Evolutionary conservation across 2,329 filamentous ascomycete genomes (phyloP), one percentile per base, ranked within the genome.

Genomic region (Aspergillus versicolor): DNA sequence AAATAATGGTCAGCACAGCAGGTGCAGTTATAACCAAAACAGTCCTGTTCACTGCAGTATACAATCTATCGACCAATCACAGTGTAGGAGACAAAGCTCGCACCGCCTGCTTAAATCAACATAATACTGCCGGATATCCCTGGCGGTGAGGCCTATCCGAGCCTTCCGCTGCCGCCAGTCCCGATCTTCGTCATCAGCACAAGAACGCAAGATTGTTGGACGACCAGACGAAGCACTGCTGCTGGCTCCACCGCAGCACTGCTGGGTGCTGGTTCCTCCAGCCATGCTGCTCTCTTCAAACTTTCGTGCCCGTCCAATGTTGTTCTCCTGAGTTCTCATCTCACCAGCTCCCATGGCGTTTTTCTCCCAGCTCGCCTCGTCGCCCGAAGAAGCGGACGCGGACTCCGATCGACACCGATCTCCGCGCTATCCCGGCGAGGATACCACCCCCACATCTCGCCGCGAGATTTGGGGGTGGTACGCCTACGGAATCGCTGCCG

Each of bases 381-480:
- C 61, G 38, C 37, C 65, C 30, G 55, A 57, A 40, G 55, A 57
- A 37, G 54, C 62, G 6, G 46, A 58, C 7, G 50, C 62, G 6
- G 47, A 58, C 6, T 64, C 63, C 46, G 65, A 59, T 51, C 65
- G 60, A 41, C 64, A 66, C 41, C 69, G 71, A 43, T 63, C 69
- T 21, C 78, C 84, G 56, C 81, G 84, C 54, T 96, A 95, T 73
- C 80, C 81, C 8, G 91, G 89, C 63, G 91, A 96, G 71, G 92
- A 97, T 73, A 90, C 86, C n/a, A 84, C 91, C 19, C 83, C 89
- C 57, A 96, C 92, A 8, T 93, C 88, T 70, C 76, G 75, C 62
- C 91, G 88, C 71, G 92, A 97, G 81, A 83, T 96, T 57, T 79
- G 85, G 42, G 92, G 92, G 66, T 97, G 93, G 89, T 97, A 96